Evolutionary conservation across 805 yeast species (phyloP).

Genomic region (Hanseniaspora hatyaiensis): DNA sequence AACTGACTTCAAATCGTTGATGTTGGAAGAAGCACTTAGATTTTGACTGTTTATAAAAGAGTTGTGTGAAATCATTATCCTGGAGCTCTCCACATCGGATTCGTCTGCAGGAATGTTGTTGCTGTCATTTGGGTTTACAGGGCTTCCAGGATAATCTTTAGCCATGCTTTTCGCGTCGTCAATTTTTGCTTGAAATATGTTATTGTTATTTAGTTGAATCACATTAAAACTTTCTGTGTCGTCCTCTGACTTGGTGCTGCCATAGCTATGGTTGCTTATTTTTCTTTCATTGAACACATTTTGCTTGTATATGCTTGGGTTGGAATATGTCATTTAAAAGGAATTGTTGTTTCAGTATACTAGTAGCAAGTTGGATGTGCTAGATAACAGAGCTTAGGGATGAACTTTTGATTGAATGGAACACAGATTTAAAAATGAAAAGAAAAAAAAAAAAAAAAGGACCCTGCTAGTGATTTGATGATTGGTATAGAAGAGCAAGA

Average conservation of each 20-base stretch:
- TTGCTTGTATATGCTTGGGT: slow-evolving; percentile 1
- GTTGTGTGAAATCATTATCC: background rate
- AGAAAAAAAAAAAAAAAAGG: no score
- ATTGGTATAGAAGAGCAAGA: no score
- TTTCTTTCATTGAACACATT: slow-evolving; percentile 9
- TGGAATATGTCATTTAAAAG: background rate
- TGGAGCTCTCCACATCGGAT: slow-evolving; percentile 2
- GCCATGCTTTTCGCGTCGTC: no score
- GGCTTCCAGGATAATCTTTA: background rate
- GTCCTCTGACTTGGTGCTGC: background rate
- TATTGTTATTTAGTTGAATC: background rate
- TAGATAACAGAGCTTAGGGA: no score
- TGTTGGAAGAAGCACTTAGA: background rate
- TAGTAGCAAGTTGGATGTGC: no score
- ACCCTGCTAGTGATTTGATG: no score
- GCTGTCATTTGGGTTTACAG: slow-evolving; percentile 10
- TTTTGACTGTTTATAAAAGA: background rate
- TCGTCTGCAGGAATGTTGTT: slow-evolving; percentile 9
- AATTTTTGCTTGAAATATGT: no score
- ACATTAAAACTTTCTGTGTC: background rate
- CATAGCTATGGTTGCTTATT: background rate
- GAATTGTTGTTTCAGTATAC: no score
- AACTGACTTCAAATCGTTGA: slow-evolving; percentile 3
- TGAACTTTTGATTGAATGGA: no score
- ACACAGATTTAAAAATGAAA: no score